Conservation (phyloP, 257 asterid species). For the Przewalskia tangutica region DNA sequence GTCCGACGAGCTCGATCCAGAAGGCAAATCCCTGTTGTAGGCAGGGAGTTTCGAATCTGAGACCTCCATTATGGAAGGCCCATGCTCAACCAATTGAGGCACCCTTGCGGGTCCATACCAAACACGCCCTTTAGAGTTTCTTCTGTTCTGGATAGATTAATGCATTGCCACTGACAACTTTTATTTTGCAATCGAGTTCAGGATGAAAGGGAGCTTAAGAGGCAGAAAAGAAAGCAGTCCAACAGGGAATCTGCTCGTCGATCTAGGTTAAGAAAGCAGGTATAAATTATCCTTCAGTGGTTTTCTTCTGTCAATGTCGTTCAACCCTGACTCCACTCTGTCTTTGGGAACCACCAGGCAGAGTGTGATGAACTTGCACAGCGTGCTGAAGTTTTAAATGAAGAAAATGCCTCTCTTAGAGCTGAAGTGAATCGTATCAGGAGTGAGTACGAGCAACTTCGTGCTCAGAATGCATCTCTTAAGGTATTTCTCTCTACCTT, state of each 20-base stretch:
- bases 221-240: slow-evolving; percentile 80
- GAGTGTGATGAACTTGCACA: slow-evolving; percentile 94
- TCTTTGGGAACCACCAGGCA: slow-evolving; percentile 50
- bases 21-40: too few relatives aligned
- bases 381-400: slow-evolving; percentile 67
- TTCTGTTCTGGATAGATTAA: not conserved
- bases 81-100: too few relatives aligned
- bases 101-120: too few relatives aligned
- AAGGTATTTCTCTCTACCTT: slow-evolving; percentile 43
- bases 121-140: not conserved
- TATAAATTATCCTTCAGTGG: slow-evolving; percentile 8
- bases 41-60: too few relatives aligned
- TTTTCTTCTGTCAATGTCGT: not conserved
- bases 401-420: slow-evolving; percentile 76
- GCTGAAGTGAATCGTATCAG: slow-evolving; percentile 70
- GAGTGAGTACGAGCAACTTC: slow-evolving; percentile 66
- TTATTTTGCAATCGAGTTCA: slow-evolving; percentile 14
- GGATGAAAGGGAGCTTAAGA: slow-evolving; percentile 86
- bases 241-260: slow-evolving; percentile 88
- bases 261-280: slow-evolving; percentile 86
- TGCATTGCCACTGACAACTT: not conserved
- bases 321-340: slow-evolving; percentile 3
- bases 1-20: too few relatives aligned
- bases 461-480: slow-evolving; percentile 68
- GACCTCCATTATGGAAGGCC: too few relatives aligned